phyloP scores from a whole-genome alignment of 192 early-diverging fungal genomes.

The Mycoemilia scoparia region DNA sequence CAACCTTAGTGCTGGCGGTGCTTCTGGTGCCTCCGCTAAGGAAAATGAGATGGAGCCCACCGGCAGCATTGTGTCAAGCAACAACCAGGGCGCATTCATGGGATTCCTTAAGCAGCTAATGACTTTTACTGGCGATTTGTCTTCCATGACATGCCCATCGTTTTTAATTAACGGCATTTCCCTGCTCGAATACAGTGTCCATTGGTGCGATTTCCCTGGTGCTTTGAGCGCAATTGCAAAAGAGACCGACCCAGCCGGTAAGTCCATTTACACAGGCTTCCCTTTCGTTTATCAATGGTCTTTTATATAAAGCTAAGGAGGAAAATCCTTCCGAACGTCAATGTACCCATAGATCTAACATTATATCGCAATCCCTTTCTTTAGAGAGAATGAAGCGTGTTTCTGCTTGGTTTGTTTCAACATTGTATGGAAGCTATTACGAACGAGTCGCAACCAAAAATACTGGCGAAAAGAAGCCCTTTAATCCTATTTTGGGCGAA shows the following conservation, averaged over 20 bases:
- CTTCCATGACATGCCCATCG: slow-evolving; percentile 58
- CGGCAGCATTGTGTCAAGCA: slow-evolving; percentile 33
- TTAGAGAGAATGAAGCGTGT: slow-evolving; percentile 47
- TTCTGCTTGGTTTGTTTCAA: slow-evolving; percentile 61
- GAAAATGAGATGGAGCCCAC: too few species aligned
- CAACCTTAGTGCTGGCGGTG: too few species aligned
- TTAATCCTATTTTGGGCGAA: slow-evolving; percentile 51
- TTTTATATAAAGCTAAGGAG: neutral
- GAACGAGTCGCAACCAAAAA: slow-evolving; percentile 47
- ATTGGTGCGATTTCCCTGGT: slow-evolving; percentile 43
- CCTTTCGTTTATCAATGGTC: neutral
- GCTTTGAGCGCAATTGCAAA: slow-evolving; percentile 47
- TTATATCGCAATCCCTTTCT: too few species aligned
- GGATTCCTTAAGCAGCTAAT: slow-evolving; percentile 49
- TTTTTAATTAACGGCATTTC: slow-evolving; percentile 60
- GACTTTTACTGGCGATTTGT: slow-evolving; percentile 65
- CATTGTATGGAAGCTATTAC: slow-evolving; percentile 59
- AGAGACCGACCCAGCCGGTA: slow-evolving; percentile 29
- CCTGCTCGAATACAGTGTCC: slow-evolving; percentile 50
- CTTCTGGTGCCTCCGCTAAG: too few species aligned
- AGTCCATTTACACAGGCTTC: neutral
- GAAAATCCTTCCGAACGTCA: too few species aligned
- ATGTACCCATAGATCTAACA: too few species aligned
- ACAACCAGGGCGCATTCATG: slow-evolving; percentile 41
- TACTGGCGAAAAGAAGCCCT: slow-evolving; percentile 56